phyloP scores from a whole-genome alignment of 306 rosid species.

The Cajanus cajan region DNA sequence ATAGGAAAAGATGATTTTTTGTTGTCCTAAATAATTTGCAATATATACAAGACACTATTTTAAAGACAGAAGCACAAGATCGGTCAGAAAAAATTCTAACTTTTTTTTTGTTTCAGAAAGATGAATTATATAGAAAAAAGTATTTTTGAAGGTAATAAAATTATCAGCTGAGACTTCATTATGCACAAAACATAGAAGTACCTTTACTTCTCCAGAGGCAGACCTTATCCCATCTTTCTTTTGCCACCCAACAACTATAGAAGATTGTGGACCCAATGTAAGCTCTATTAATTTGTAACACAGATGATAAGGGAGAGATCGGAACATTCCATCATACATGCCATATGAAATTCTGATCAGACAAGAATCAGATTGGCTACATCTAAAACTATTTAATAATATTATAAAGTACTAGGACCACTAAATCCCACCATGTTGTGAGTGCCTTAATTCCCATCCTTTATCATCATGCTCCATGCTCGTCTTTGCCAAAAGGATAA shows the following conservation, averaged over 20 bases:
- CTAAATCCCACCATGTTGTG: constrained; percentile 57
- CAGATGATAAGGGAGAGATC: constrained; percentile 12
- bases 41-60: constrained; percentile 5
- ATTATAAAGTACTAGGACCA: constrained; percentile 52
- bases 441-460: constrained; percentile 46
- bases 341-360: no score
- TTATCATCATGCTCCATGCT: constrained; percentile 17
- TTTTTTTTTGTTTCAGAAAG: background rate
- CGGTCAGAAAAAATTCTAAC: background rate
- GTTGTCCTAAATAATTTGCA: background rate
- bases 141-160: background rate
- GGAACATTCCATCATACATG: no score
- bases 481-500: background rate
- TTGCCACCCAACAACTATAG: constrained; percentile 86
- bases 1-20: constrained; percentile 5
- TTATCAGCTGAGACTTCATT: background rate
- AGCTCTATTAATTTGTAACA: constrained; percentile 78
- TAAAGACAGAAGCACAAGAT: constrained; percentile 19
- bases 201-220: constrained; percentile 91
- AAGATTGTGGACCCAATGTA: constrained; percentile 73
- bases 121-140: background rate
- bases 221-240: constrained; percentile 72
- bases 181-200: constrained; percentile 39
- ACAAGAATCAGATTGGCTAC: no score
- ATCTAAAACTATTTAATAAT: no score